phyloP scores from a whole-genome alignment of 306 rosid genomes.

The Cicer cuneatum region DNA sequence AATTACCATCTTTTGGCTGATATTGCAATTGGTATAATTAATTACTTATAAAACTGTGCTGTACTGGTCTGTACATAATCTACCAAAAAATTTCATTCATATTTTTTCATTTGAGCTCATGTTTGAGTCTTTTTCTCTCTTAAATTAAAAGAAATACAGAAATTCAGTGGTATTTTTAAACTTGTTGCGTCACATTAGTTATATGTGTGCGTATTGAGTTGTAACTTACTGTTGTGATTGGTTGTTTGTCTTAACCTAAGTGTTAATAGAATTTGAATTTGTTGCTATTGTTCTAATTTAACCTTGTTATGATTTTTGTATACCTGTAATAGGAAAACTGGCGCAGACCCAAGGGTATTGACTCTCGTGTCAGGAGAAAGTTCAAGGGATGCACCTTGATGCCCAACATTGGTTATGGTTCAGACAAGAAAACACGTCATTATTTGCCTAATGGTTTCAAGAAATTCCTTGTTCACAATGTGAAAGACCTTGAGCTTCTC shows the following conservation, averaged over 20 bases:
- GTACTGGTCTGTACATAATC: too few relatives aligned
- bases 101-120: too few relatives aligned
- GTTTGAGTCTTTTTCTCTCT: too few relatives aligned
- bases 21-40: slow-evolving; percentile 48
- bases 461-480: slow-evolving; percentile 38
- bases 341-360: slow-evolving; percentile 91
- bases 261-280: background rate
- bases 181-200: too few relatives aligned
- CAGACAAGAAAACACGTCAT: slow-evolving; percentile 85
- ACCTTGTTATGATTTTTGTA: background rate
- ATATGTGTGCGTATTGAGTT: background rate
- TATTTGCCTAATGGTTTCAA: slow-evolving; percentile 79
- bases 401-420: slow-evolving; percentile 85
- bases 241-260: slow-evolving; percentile 19
- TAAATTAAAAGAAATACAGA: too few relatives aligned
- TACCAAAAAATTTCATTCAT: too few relatives aligned
- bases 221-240: background rate
- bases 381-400: slow-evolving; percentile 73
- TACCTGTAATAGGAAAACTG: slow-evolving; percentile 57
- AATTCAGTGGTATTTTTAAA: too few relatives aligned
- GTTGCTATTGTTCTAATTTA: background rate
- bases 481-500: slow-evolving; percentile 60
- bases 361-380: slow-evolving; percentile 46
- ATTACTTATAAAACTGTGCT: too few relatives aligned
- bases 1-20: slow-evolving; percentile 77